phyloP scores from a whole-genome alignment of 495 filamentous ascomycete species.

The Lasiosphaeriaceae sp. region DNA sequence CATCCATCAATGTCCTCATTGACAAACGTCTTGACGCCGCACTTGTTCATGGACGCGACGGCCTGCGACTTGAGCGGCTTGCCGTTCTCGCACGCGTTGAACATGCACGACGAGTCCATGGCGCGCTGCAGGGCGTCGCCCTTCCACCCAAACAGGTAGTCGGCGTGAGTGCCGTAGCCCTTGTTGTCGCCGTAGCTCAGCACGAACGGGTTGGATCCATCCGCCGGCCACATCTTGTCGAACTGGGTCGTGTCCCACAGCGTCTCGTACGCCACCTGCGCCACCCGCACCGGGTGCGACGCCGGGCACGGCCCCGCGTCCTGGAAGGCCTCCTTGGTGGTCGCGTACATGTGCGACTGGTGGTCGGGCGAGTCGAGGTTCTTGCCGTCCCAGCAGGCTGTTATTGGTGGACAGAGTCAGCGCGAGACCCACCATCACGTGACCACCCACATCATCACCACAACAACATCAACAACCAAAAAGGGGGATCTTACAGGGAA shows the following conservation, averaged over 20 bases:
- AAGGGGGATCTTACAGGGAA: conserved; percentile 38
- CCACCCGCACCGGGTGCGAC: conserved; percentile 46
- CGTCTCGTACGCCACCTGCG: conserved; percentile 50
- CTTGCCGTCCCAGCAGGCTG: conserved; percentile 54
- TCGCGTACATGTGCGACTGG: conserved; percentile 51
- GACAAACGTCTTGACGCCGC: conserved; percentile 38
- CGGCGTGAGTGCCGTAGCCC: conserved; percentile 44
- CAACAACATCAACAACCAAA: background rate
- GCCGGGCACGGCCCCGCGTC: conserved; percentile 44
- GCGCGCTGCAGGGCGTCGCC: conserved; percentile 17
- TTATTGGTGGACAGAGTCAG: background rate
- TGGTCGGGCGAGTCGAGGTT: conserved; percentile 57
- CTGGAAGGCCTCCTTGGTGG: conserved; percentile 38
- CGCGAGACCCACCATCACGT: too few species aligned
- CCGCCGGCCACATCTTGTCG: conserved; percentile 43
- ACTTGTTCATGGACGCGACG: conserved; percentile 40
- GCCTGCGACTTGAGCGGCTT: conserved; percentile 41
- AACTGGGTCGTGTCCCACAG: conserved; percentile 50
- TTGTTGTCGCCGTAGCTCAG: conserved; percentile 22
- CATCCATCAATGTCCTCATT: conserved; percentile 44
- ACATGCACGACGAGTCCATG: conserved; percentile 46
- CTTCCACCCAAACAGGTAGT: conserved; percentile 45
- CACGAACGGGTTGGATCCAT: conserved; percentile 45
- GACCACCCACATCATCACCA: too few species aligned
- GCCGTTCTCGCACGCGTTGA: conserved; percentile 40